phyloP scores from a whole-genome alignment of 2,329 filamentous ascomycete genomes.

The Pseudocercospora pini-densiflorae region DNA sequence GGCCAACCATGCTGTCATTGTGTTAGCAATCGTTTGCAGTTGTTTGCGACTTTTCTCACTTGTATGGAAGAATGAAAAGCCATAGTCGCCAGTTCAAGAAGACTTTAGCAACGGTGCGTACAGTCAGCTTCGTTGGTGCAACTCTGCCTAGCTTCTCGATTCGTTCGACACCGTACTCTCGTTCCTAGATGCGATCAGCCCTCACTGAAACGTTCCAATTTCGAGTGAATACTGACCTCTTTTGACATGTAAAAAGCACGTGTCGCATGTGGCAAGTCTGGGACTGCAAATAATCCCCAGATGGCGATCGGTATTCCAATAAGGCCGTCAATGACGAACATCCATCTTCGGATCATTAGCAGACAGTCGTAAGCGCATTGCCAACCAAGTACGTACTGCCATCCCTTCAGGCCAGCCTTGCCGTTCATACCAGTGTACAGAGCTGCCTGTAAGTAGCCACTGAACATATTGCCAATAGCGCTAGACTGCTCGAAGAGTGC shows the following conservation, averaged over 20 bases:
- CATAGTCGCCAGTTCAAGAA: conserved; percentile 24
- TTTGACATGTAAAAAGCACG: conserved; percentile 53
- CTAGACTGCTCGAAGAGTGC: conserved; percentile 57
- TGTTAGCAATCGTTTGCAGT: background rate
- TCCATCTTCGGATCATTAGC: conserved; percentile 40
- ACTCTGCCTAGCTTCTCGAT: conserved; percentile 14
- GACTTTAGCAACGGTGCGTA: conserved; percentile 10
- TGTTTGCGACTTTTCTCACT: background rate
- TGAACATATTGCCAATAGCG: conserved; percentile 52
- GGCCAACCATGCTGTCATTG: background rate
- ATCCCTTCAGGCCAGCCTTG: conserved; percentile 45
- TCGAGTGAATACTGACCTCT: background rate
- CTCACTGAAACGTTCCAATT: no score
- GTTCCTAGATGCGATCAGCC: background rate
- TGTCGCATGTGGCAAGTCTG: conserved; percentile 56
- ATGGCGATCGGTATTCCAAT: conserved; percentile 59
- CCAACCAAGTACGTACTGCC: conserved; percentile 42
- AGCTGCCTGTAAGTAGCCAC: conserved; percentile 58
- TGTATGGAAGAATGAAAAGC: conserved; percentile 18
- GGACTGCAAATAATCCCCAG: conserved; percentile 53
- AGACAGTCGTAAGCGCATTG: conserved; percentile 20
- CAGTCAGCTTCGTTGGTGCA: conserved; percentile 15
- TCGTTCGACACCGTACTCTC: conserved; percentile 18
- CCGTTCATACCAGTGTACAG: conserved; percentile 55
- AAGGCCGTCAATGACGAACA: conserved; percentile 57